Percentiles rank a stretch among this genome's conserved stretches.
These are phyloP conservation scores for Penicillium antarcticum DNA, from an alignment of 495 filamentous ascomycete species.

Conservation along the genomic window DNA sequence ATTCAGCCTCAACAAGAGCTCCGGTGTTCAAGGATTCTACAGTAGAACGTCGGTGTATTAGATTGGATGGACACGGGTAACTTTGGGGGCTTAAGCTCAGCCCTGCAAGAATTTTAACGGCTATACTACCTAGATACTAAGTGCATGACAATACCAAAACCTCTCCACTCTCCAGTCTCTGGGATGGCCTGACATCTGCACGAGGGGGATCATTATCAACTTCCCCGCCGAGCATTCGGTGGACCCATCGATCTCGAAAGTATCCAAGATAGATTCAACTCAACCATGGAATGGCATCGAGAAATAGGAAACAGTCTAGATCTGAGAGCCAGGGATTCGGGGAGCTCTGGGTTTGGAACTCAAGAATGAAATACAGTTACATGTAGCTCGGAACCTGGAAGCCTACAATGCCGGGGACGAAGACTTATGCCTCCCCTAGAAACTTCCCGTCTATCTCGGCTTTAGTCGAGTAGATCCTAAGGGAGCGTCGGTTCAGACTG, in stretches of 20 bases:
- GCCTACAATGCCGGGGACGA: neutral
- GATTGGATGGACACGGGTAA: neutral
- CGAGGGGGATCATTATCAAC: neutral
- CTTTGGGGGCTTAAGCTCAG: neutral
- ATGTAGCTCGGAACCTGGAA: no score
- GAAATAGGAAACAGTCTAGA: constrained; percentile 1
- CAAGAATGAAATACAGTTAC: no score
- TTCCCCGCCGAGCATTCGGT: neutral
- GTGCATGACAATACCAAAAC: neutral
- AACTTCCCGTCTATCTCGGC: neutral
- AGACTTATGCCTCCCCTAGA: neutral
- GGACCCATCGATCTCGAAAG: neutral
- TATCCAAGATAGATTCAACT: neutral
- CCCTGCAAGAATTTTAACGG: constrained; percentile 14
- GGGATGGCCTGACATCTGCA: neutral
- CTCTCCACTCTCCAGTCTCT: neutral
- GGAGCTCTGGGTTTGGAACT: neutral
- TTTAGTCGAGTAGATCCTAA: constrained; percentile 4
- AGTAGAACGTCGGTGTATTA: neutral
- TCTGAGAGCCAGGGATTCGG: neutral
- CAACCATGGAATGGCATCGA: constrained; percentile 5
- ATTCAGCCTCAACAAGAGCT: neutral
- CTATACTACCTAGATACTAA: neutral
- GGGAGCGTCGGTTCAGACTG: neutral
- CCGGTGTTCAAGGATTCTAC: no score